phyloP scores from a whole-genome alignment of 2,329 filamentous ascomycete genomes.

The Remersonia thermophila region DNA sequence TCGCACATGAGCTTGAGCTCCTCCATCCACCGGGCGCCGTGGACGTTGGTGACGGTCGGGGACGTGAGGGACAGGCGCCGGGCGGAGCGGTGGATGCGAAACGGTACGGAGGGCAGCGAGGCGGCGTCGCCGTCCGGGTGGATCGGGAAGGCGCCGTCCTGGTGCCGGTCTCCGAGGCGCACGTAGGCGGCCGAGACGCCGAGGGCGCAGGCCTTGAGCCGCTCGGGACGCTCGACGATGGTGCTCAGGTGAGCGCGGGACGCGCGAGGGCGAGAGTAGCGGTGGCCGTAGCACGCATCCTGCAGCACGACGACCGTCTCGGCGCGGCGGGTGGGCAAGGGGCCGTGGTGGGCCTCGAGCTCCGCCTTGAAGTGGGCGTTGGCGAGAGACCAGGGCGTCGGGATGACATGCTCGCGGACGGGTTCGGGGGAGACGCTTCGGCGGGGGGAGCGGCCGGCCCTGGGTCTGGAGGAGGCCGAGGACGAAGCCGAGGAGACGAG shows the following conservation, averaged over 20 bases:
- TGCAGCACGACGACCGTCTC: conserved; percentile 77
- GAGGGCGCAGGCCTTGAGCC: conserved; percentile 70
- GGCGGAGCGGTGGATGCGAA: conserved; percentile 71
- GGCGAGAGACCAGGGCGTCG: conserved; percentile 47
- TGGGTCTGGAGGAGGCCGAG: background rate
- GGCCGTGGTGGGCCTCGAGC: conserved; percentile 47
- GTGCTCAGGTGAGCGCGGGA: conserved; percentile 57
- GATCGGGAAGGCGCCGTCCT: conserved; percentile 55
- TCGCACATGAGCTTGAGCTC: conserved; percentile 80
- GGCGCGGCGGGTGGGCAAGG: conserved; percentile 27
- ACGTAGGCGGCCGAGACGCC: conserved; percentile 84
- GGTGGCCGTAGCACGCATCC: conserved; percentile 89
- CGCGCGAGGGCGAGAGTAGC: conserved; percentile 72
- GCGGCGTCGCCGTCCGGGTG: conserved; percentile 47
- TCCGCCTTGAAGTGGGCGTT: conserved; percentile 58
- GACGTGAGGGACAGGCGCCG: conserved; percentile 61
- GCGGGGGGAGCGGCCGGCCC: conserved; percentile 24
- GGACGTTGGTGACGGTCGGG: conserved; percentile 74
- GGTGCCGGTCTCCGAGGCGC: conserved; percentile 70
- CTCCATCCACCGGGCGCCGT: conserved; percentile 86
- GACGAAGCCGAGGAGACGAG: conserved; percentile 30
- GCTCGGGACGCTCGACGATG: conserved; percentile 88
- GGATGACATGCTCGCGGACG: conserved; percentile 26
- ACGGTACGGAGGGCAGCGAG: conserved; percentile 52
- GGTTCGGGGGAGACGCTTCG: conserved; percentile 23